phyloP scores from a whole-genome alignment of 139 green algal genomes.

The Ettlia oleoabundans region DNA sequence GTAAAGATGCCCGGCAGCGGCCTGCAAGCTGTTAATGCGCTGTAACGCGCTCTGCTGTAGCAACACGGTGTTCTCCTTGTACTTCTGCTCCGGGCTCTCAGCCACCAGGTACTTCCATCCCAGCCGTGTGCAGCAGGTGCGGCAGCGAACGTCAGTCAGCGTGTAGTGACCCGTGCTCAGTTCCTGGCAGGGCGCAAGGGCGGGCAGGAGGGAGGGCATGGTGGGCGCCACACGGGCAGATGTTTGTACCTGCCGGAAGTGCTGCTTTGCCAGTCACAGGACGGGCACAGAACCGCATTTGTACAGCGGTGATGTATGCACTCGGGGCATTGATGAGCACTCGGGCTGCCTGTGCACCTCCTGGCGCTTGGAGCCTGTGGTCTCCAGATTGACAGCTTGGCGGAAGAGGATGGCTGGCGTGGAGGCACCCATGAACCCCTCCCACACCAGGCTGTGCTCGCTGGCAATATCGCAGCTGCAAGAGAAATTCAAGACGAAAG shows the following conservation, averaged over 20 bases:
- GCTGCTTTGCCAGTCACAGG: no score
- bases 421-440: constrained; percentile 58
- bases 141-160: constrained; percentile 54
- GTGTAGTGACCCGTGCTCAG: constrained; percentile 54
- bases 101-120: constrained; percentile 59
- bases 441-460: constrained; percentile 50
- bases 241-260: no score
- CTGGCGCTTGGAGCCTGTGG: background rate
- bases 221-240: no score
- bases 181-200: background rate
- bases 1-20: background rate
- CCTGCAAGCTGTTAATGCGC: constrained; percentile 4
- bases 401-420: constrained; percentile 55
- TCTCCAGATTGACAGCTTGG: constrained; percentile 51
- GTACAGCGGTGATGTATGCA: no score
- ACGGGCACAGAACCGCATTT: no score
- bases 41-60: constrained; percentile 37
- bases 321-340: background rate
- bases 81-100: constrained; percentile 45
- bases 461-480: constrained; percentile 39
- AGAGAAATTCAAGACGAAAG: no score
- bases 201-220: background rate
- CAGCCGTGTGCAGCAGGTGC: constrained; percentile 37
- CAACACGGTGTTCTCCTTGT: constrained; percentile 54
- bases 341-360: background rate